These are phyloP conservation scores for Tetrapisispora taiwanensis DNA, from an alignment of 805 yeast genomes.

Conservation along the genomic window DNA sequence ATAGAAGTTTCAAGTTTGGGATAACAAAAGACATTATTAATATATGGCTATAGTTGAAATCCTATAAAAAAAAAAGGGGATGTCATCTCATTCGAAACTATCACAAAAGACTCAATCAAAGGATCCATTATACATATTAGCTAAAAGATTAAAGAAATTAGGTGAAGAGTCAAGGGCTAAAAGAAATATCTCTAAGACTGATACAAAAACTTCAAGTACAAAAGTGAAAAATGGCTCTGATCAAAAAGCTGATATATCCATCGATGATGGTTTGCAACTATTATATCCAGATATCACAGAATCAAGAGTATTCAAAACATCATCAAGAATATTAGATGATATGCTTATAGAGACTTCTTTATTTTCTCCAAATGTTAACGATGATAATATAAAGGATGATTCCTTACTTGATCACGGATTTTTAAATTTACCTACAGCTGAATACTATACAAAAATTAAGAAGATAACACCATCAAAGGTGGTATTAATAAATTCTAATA, in stretches of 20 bases:
- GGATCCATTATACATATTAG: conserved; percentile 1
- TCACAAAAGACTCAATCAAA: not conserved
- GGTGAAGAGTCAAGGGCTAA: not conserved
- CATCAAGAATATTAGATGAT: conserved; percentile 3
- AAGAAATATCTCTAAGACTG: not conserved
- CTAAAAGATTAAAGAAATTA: not conserved
- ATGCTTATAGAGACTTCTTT: not conserved
- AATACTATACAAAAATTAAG: conserved; percentile 23
- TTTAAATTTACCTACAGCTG: conserved; percentile 20
- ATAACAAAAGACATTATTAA: no score
- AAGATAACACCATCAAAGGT: conserved; percentile 15
- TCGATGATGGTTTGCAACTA: not conserved
- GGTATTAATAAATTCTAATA: conserved; percentile 11
- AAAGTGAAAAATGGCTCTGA: not conserved
- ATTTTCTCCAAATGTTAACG: not conserved
- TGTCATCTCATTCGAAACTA: not conserved
- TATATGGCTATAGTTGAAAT: not conserved
- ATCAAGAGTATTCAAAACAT: not conserved
- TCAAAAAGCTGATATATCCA: not conserved
- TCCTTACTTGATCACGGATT: conserved; percentile 14
- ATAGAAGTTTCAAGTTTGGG: no score
- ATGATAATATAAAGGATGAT: not conserved
- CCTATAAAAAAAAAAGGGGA: not conserved
- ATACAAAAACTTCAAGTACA: not conserved
- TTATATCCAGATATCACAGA: conserved; percentile 1